Percentiles rank a stretch among this genome's conserved stretches.
These are phyloP conservation scores for Areca catechu DNA, from an alignment of 176 grass and related monocot species.

Conservation along the genomic window DNA sequence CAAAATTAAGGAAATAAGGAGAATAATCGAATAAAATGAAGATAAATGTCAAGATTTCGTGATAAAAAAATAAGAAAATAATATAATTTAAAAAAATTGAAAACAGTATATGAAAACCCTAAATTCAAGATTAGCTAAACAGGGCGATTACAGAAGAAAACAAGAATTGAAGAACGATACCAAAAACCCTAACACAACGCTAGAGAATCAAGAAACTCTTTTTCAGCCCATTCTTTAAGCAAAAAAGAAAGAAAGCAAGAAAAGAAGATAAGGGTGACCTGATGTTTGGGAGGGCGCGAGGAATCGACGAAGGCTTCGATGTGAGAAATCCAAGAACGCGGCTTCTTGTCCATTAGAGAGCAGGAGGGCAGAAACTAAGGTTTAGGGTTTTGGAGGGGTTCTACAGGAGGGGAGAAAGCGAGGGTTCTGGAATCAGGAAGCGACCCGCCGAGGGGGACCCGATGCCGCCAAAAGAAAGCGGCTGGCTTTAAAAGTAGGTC, in stretches of 20 bases:
- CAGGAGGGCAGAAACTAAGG: neutral
- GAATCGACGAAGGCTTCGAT: conserved; percentile 60
- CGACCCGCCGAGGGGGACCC: too few species aligned
- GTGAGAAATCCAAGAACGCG: conserved; percentile 44
- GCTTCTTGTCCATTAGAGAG: conserved; percentile 34
- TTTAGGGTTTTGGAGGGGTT: conserved; percentile 21
- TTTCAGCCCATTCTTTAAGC: neutral
- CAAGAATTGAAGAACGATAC: too few species aligned
- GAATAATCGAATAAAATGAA: neutral
- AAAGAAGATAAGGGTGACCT: conserved; percentile 27
- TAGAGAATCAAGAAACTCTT: neutral
- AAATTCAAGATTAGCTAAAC: neutral
- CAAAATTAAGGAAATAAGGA: neutral
- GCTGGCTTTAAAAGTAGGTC: too few species aligned
- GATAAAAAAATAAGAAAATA: neutral
- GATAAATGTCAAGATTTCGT: neutral
- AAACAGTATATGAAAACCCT: neutral
- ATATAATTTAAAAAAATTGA: neutral
- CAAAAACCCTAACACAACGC: neutral
- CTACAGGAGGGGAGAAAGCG: neutral
- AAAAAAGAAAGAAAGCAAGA: neutral
- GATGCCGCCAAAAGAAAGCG: too few species aligned
- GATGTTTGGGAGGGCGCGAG: conserved; percentile 33
- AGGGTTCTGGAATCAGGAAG: conserved; percentile 1
- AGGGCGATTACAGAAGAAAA: too few species aligned